Conservation (phyloP, 2,329 filamentous ascomycete species). For the Trichoderma atrobrunneum region DNA sequence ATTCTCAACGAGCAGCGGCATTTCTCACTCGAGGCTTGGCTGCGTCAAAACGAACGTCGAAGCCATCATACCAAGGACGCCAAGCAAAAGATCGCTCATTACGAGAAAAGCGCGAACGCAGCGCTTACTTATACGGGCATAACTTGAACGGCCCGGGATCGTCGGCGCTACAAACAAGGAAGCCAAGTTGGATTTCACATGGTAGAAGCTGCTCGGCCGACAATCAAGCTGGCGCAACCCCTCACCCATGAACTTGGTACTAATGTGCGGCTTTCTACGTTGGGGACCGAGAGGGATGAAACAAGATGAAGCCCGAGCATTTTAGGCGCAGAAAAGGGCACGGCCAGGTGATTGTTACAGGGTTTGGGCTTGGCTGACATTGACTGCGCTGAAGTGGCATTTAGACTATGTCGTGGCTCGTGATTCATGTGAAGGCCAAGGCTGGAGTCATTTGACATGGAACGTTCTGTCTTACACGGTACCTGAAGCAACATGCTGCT, state of each 20-base stretch:
- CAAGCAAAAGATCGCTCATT: neutral
- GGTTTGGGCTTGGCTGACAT: neutral
- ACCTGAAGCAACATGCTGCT: neutral
- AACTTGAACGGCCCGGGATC: neutral
- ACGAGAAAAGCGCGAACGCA: neutral
- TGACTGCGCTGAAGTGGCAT: neutral
- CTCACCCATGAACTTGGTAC: neutral
- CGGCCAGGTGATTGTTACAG: neutral
- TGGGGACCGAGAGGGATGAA: neutral
- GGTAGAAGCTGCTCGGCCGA: neutral
- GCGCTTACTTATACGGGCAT: neutral
- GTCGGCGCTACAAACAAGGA: neutral
- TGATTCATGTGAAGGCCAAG: neutral
- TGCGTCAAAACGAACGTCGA: neutral
- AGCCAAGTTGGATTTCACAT: constrained; percentile 1
- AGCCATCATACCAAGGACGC: neutral
- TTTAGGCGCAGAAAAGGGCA: neutral
- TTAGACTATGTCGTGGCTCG: neutral
- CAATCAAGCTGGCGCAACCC: neutral
- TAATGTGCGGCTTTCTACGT: neutral
- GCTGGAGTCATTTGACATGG: neutral
- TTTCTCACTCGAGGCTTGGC: neutral
- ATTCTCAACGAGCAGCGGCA: neutral
- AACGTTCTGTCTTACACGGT: neutral
- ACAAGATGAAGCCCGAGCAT: neutral